Percentiles rank a stretch among this genome's conserved stretches.
Evolutionary conservation across 2,329 filamentous ascomycete genomes (phyloP).

Genomic region (Alternaria sp.): DNA sequence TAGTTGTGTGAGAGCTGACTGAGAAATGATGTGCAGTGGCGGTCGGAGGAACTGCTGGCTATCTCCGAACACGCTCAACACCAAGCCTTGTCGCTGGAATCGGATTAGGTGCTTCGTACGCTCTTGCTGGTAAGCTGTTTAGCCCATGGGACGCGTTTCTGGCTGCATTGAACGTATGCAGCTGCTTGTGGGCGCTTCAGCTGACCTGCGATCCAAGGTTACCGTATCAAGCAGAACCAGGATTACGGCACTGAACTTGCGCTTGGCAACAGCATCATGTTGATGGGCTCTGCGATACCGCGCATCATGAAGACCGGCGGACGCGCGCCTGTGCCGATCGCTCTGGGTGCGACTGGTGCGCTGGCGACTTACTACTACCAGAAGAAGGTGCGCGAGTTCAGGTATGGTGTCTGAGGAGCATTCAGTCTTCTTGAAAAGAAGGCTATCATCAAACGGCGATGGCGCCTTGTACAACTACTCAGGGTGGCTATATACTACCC

Average conservation of each 20-base stretch:
- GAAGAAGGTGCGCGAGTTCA: slow-evolving; percentile 40
- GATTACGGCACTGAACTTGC: slow-evolving; percentile 39
- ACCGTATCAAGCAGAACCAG: slow-evolving; percentile 37
- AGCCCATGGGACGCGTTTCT: background rate
- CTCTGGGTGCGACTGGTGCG: slow-evolving; percentile 30
- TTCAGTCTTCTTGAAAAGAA: background rate
- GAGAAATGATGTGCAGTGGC: slow-evolving; percentile 19
- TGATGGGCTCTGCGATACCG: slow-evolving; percentile 32
- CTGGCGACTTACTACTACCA: slow-evolving; percentile 38
- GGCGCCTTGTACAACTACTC: background rate
- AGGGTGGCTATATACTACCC: background rate
- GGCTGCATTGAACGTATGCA: background rate
- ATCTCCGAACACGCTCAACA: slow-evolving; percentile 35
- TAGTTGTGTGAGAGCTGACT: slow-evolving; percentile 1
- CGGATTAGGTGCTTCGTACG: slow-evolving; percentile 33
- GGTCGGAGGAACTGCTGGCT: slow-evolving; percentile 37
- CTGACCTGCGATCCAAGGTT: slow-evolving; percentile 14
- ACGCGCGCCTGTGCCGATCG: slow-evolving; percentile 34
- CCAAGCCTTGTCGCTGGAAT: slow-evolving; percentile 36
- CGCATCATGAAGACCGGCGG: slow-evolving; percentile 37
- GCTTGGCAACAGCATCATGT: slow-evolving; percentile 31
- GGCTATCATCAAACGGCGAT: background rate
- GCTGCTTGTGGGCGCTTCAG: background rate
- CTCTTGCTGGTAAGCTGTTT: slow-evolving; percentile 26
- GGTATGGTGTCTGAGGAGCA: slow-evolving; percentile 30